Base-by-base conservation (phyloP, 2,329 filamentous ascomycete genomes). In the Trematosphaeria pertusa region DNA sequence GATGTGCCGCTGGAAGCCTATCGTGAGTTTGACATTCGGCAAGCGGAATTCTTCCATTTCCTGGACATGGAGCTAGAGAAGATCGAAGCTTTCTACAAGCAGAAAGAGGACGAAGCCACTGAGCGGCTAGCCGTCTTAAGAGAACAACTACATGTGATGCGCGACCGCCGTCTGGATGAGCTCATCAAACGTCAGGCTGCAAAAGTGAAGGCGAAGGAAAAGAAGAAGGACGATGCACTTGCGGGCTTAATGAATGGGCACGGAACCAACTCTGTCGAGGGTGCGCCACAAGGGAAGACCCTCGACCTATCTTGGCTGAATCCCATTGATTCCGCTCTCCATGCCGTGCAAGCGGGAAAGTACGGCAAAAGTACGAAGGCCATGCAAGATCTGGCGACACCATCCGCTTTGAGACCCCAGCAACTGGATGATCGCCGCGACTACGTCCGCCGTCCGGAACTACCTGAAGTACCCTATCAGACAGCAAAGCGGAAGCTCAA, bases 401-500 rank as follows among this genome's bases (percentile, higher is more conserved):
- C 71, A 6, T 43, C 61, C 1, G 78, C 78, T 2, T 65, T 82
- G 36, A 67, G 72, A 34, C 69, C 52, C 31, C 64, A 55, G 8
- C 37, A 50, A n/a, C 43, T 48, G 9, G 72, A 74, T 18, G 56
- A 66, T 15, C 67, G 65, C 17, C 69, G 72, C 31, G 77, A 80
- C 54, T 79, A 79, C 48, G 59, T 58, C 20, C 67, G 75, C 4
- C 69, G 70, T 12, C 67, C 69, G 4, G 62, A 69, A 2, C 47
- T 64, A 1, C 59, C 69, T 3, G 83, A 85, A 30, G 88, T 97
- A 0, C 83, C 92, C 0, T 96, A 97, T 73, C 83, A 89, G 19
- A 86, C 87, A 2, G 94, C 94, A 1, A 97, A 96, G 74, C 82
- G 88, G 50, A 96, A 97, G 74, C 79, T 99, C 45, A 97, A 97